Base-by-base conservation (phyloP, 179 eudicot genomes). In the Actinidia arguta region DNA sequence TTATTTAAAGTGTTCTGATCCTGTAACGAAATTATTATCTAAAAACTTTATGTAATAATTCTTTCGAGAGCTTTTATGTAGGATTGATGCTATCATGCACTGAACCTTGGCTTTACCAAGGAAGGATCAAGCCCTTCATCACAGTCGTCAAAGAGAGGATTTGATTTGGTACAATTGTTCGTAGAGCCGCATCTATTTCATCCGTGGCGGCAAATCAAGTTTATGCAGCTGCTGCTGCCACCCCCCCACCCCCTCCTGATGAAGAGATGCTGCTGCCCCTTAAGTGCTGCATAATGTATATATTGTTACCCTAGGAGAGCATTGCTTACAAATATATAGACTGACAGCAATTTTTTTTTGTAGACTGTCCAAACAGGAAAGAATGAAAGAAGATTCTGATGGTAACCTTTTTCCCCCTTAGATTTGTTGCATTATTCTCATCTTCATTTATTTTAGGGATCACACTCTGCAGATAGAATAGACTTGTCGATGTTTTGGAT, bases 261-360 rank as follows among this genome's bases (percentile, higher is more conserved):
- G 98, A 90, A 56, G 98, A 92, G 83, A 96, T 96, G 98, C 84
- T 95, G 72, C 99, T n/a, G n/a, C n/a, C 98, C 56, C 93, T 96
- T 3, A 93, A 93, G 82, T 96, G 99, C 85, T 88, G 98, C 88
- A 88, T 96, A 76, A 96, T 96, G 97, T 96, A 98, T 52, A 78
- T 96, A 70, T 95, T 98, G 56, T 83, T 96, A 89, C 99, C 99
- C 11, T 96, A 98, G 99, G 99, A 96, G 84, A 89, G 92, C 83
- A 92, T 96, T 66, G 98, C 94, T 73, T 85, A 90, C 66, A 98
- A 96, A n/a, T n/a, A n/a, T n/a, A n/a, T n/a, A n/a, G n/a, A n/a
- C n/a, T n/a, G n/a, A n/a, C n/a, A n/a, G n/a, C n/a, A n/a, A n/a
- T n/a, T n/a, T n/a, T n/a, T n/a, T n/a, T n/a, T n/a, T n/a, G n/a